Conservation (phyloP, 2,329 filamentous ascomycete genomes). For the Arthroderma sp. region DNA sequence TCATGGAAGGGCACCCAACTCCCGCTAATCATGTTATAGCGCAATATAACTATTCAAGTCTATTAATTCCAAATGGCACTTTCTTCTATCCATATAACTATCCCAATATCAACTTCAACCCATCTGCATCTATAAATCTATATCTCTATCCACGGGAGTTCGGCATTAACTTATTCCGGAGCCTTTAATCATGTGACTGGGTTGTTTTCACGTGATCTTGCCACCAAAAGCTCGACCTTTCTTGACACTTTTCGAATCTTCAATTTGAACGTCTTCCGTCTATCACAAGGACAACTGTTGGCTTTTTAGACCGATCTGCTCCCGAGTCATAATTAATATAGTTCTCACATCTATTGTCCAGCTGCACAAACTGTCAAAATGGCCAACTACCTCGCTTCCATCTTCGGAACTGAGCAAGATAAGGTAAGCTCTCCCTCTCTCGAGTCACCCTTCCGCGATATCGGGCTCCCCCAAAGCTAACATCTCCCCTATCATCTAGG, state of each 20-base stretch:
- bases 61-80: too few species aligned
- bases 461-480: constrained; percentile 10
- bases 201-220: too few species aligned
- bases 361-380: constrained; percentile 39
- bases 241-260: not conserved
- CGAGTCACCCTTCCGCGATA: not conserved
- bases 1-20: too few species aligned
- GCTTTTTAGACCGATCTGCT: not conserved
- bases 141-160: too few species aligned
- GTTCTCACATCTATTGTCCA: not conserved
- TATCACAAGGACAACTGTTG: not conserved
- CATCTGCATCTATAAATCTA: too few species aligned
- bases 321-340: not conserved
- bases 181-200: too few species aligned
- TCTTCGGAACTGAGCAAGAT: constrained; percentile 99
- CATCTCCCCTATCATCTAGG: constrained; percentile 27
- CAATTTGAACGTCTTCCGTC: not conserved
- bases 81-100: too few species aligned
- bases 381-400: constrained; percentile 98
- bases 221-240: too few species aligned
- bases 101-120: too few species aligned
- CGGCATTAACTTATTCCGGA: too few species aligned
- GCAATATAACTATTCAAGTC: too few species aligned
- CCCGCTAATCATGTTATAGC: too few species aligned
- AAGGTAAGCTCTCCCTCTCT: constrained; percentile 39